Evolutionary conservation across 1,284 basidiomycete genomes (phyloP), one percentile per base, ranked within the genome.

Genomic region (Naganishia cerealis): DNA sequence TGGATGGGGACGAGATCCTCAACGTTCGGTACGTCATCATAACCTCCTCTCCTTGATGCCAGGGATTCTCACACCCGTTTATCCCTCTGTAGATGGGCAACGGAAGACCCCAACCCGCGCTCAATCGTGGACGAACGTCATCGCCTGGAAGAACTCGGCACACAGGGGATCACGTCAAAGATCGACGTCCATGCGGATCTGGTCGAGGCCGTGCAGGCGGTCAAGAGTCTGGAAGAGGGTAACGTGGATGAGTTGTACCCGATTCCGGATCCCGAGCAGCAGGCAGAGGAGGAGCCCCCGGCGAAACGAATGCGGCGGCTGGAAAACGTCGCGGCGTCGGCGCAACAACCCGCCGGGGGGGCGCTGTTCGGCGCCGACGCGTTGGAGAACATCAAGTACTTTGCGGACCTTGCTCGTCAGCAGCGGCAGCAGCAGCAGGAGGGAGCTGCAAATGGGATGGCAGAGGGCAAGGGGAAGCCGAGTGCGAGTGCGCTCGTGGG

Each of bases 1-100:
- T 99, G 72, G 95, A 99, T 80, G 92, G 94, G 75, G 92, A 97
- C 79, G 96, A 99, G 80, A 93, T 98, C 72, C 86, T 99, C 72
- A 99, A 99, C 80, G 92, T 97, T 54, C 88, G 94, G 82, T 83
- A 59, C 63, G 81, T 76, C 21, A 13, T 39, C n/a, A 16, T 21
- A 6, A n/a, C 53, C n/a, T 58, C 52, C 18, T 24, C 9, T 58
- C 33, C 48, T n/a, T n/a, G n/a, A n/a, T n/a, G n/a, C n/a, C 52
- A 18, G n/a, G 43, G 16, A 16, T n/a, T 2, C 16, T 42, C 9
- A 18, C 40, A 50, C 68, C 68, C 67, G 29, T 56, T 57, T 33
- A 5, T 39, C 26, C 18, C 40, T 38, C 10, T 4, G 5, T 63
- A 79, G 79, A 65, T 97, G 94, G 94, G 94, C 94, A 53, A 96